Evolutionary conservation across 106 monocot species (phyloP).

Genomic region (Dioscorea alata): DNA sequence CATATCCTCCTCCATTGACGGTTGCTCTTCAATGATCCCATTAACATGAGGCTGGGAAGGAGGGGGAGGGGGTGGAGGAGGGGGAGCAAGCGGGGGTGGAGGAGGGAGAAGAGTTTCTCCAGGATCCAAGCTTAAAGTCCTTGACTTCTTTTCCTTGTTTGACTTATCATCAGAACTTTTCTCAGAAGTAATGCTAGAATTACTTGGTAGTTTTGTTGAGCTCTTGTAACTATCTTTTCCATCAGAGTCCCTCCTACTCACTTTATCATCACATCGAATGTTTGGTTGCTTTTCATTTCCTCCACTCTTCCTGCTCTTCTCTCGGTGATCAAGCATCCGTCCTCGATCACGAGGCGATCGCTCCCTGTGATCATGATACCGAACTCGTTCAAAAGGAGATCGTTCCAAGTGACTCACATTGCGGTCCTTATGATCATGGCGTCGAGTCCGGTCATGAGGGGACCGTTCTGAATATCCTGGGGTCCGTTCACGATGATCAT

Average conservation of each 20-base stretch:
- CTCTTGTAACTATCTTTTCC: slow-evolving; percentile 31
- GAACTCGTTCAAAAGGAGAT: slow-evolving; percentile 7
- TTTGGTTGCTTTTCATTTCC: slow-evolving; percentile 38
- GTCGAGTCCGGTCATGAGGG: slow-evolving; percentile 17
- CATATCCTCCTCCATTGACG: slow-evolving; percentile 99
- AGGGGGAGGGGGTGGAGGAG: slow-evolving; percentile 30
- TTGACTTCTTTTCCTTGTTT: slow-evolving; percentile 29
- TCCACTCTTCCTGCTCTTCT: slow-evolving; percentile 25
- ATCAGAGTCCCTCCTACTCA: slow-evolving; percentile 18
- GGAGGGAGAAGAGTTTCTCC: slow-evolving; percentile 43
- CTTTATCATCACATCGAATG: slow-evolving; percentile 32
- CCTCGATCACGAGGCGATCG: slow-evolving; percentile 28
- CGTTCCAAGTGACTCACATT: slow-evolving; percentile 5
- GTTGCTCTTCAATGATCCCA: slow-evolving; percentile 35
- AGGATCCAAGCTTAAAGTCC: slow-evolving; percentile 21
- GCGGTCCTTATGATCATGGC: slow-evolving; percentile 29
- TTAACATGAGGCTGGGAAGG: slow-evolving; percentile 32
- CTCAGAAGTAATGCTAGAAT: slow-evolving; percentile 29
- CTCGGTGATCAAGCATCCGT: slow-evolving; percentile 23
- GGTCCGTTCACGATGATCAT: slow-evolving; percentile 43
- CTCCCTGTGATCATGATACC: slow-evolving; percentile 18
- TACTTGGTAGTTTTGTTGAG: slow-evolving; percentile 26
- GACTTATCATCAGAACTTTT: slow-evolving; percentile 33
- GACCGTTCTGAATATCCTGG: slow-evolving; percentile 42
- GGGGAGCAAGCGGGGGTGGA: slow-evolving; percentile 43